Percentiles rank a stretch among this genome's conserved stretches.
Evolutionary conservation across 805 yeast genomes (phyloP).

Genomic region (Candida glaebosa): DNA sequence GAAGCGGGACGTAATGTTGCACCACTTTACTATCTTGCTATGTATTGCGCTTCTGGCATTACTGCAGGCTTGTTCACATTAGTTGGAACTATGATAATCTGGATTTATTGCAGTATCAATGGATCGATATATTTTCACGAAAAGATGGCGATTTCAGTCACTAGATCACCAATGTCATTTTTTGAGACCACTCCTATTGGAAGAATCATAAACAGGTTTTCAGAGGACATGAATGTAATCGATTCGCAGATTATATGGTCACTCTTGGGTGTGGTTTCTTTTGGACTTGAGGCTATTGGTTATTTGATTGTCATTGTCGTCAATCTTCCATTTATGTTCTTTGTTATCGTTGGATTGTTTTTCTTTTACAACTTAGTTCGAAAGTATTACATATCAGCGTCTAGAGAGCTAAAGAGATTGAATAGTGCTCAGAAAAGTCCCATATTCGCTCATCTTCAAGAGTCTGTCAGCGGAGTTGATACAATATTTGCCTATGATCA

Average conservation of each 20-base stretch:
- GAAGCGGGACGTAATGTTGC: slow-evolving; percentile 22
- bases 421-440: slow-evolving; percentile 29
- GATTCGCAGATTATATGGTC: slow-evolving; percentile 32
- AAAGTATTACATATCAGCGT: slow-evolving; percentile 28
- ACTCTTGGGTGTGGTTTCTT: slow-evolving; percentile 19
- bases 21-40: slow-evolving; percentile 20
- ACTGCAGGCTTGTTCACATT: slow-evolving; percentile 23
- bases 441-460: slow-evolving; percentile 32
- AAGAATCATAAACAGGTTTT: slow-evolving; percentile 34
- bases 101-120: slow-evolving; percentile 25
- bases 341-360: slow-evolving; percentile 22
- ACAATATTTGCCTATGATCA: slow-evolving; percentile 31
- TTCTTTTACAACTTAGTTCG: slow-evolving; percentile 28
- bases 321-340: slow-evolving; percentile 30
- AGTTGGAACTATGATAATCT: slow-evolving; percentile 23
- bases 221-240: slow-evolving; percentile 32
- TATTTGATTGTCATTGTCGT: slow-evolving; percentile 27
- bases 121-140: slow-evolving; percentile 34
- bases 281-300: slow-evolving; percentile 19
- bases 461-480: slow-evolving; percentile 32
- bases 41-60: slow-evolving; percentile 25
- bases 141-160: slow-evolving; percentile 30
- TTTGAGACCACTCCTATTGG: slow-evolving; percentile 42
- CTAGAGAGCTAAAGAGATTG: slow-evolving; percentile 31
- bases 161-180: slow-evolving; percentile 39